Base-by-base conservation (phyloP, 768 basidiomycete genomes). In the Macrolepiota fuliginosa region DNA sequence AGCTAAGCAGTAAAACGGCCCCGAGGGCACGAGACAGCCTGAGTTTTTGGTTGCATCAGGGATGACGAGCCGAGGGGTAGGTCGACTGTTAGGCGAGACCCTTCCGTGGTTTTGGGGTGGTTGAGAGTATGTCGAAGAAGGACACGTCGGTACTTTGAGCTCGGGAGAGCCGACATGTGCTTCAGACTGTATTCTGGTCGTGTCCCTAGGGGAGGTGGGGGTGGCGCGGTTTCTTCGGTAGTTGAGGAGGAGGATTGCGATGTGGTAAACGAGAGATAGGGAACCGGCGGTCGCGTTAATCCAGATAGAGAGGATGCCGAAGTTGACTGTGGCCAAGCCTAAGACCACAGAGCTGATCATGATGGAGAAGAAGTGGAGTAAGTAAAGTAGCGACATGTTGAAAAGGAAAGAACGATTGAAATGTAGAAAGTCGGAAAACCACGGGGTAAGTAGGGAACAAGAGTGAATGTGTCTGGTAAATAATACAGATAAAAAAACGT, bases 261-360 rank as follows among this genome's bases (percentile, higher is more conserved):
- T 39, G 62, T 70, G 66, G 62, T 68, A 68, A 22, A 68, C 27
- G n/a, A 67, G 54, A 37, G 67, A 64, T 27, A 70, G 47, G n/a
- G 65, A 55, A 24, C 67, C 64, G 29, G 66, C 58, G 4, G 63
- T 62, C 4, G 67, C 64, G 50, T 71, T 71, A 29, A 69, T 61
- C 68, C 70, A 70, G 51, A 69, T 68, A 13, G 66, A 69, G 42
- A 71, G 65, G 50, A 70, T 56, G 19, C 72, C 70, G 45, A 66
- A 73, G 65, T 70, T 73, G 66, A 73, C 68, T 27, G 69, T 59
- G 12, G 65, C 61, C 22, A 66, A 51, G 25, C 60, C 63, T 32
- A 58, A 37, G 13, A 66, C 52, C 6, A 51, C 59, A 25, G 56
- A 15, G 40, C 61, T 53, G 22, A 62, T 24, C 17, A 53, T 13